Base-by-base conservation (phyloP, 2,329 filamentous ascomycete species). In the Dactylellina parvicollis region DNA sequence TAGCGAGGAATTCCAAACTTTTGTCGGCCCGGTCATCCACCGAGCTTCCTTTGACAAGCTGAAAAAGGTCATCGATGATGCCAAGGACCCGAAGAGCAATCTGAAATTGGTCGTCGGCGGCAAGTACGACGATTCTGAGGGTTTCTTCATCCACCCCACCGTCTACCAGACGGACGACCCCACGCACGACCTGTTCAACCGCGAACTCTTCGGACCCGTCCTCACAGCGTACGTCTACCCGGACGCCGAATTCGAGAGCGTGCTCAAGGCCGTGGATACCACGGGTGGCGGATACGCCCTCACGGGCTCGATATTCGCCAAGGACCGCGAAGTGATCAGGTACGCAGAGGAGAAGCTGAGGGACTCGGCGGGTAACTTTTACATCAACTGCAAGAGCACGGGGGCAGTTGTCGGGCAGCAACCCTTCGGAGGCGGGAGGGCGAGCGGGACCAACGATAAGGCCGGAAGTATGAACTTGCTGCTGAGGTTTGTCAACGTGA, bases 11-110 rank as follows among this genome's bases (percentile, higher is more conserved):
- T 89, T 90, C 79, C 83, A 85, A 77, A 92, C 92, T 83, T 96
- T 96, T 83, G 88, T 93, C 78, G 92, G 92, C 8, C 92, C 92
- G 20, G 92, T 96, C 69, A 96, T 96, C 80, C 92, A 96, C 83
- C 85, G 88, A 75, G 86, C 84, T 9, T 90, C 90, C 9, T 96
- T 96, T 85, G 87, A 92, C 80, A 94, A 93, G 81, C 86, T 96
- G 1, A 85, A 87, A 0, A 84, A 85, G 18, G 90, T 89, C 60
- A 96, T 96, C 76, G 90, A 95, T 71, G 87, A 86, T 30, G 90
- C 92, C n/a, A 84, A 85, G 7, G 92, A 96, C 80, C 28, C 56
- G 2, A 74, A 72, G 26, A 81, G 83, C 7, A 87, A 90, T 76
- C 86, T 96, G 12, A 85, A 90, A 80, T 84, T 94, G 1, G 81